Evolutionary conservation across 2,329 filamentous ascomycete species (phyloP).

Genomic region (Zarea fungicola): DNA sequence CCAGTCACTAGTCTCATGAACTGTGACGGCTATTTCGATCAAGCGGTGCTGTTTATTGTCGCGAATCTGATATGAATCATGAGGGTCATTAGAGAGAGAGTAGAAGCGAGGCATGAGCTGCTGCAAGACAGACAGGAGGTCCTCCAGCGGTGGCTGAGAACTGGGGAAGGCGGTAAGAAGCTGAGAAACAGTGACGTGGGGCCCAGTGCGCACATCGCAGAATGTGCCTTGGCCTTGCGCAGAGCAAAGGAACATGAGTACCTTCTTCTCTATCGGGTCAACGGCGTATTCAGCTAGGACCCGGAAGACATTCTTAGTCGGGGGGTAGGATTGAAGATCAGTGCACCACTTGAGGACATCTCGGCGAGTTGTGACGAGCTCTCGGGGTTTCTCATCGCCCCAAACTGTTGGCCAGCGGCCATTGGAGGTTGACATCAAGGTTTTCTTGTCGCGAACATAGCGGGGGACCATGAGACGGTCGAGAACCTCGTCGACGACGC

Average conservation of each 20-base stretch:
- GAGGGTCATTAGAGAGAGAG: constrained; percentile 92
- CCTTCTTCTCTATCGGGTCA: constrained; percentile 79
- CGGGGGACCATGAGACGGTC: constrained; percentile 76
- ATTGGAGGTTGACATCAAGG: constrained; percentile 69
- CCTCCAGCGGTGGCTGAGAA: constrained; percentile 78
- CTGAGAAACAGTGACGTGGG: constrained; percentile 79
- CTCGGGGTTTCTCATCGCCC: constrained; percentile 81
- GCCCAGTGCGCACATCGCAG: constrained; percentile 88
- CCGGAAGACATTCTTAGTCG: constrained; percentile 81
- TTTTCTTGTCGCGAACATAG: constrained; percentile 76
- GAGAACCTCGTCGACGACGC: constrained; percentile 76
- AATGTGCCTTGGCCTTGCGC: constrained; percentile 88
- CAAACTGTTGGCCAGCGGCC: constrained; percentile 97
- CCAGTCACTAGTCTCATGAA: constrained; percentile 85
- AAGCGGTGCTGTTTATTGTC: constrained; percentile 70
- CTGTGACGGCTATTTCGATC: constrained; percentile 93
- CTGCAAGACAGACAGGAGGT: constrained; percentile 72
- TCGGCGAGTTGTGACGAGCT: constrained; percentile 82
- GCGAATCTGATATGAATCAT: constrained; percentile 63
- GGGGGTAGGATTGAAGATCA: constrained; percentile 87
- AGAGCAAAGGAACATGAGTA: constrained; percentile 79
- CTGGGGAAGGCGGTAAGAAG: constrained; percentile 90
- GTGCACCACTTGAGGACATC: constrained; percentile 95
- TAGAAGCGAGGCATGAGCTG: constrained; percentile 98
- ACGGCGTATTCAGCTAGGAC: constrained; percentile 79